A percentile compares a stretch with the other conserved stretches of the same genome.
phyloP scores from a whole-genome alignment of 345 rosid species.

The Trapa bicornis region DNA sequence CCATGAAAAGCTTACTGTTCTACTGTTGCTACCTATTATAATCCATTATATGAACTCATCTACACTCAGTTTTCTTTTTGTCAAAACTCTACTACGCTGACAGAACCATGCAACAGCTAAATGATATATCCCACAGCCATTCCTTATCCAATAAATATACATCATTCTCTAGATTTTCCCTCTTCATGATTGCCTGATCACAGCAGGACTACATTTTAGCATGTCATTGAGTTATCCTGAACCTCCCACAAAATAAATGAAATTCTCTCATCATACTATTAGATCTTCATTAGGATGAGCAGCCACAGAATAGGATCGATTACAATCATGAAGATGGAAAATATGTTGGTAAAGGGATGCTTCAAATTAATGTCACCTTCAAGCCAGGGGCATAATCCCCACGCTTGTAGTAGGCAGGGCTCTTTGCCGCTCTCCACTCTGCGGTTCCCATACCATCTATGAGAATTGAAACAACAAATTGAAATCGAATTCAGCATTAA shows the following conservation, averaged over 20 bases:
- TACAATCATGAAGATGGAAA: background rate
- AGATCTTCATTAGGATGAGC: background rate
- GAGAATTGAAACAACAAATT: conserved; percentile 2
- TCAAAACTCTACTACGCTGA: too few species aligned
- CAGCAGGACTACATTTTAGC: too few species aligned
- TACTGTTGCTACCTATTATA: background rate
- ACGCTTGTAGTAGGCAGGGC: conserved; percentile 84
- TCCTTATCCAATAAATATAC: too few species aligned
- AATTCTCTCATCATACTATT: background rate
- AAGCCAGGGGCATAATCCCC: conserved; percentile 97
- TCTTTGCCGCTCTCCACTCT: conserved; percentile 98
- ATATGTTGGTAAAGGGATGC: background rate
- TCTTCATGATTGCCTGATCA: too few species aligned
- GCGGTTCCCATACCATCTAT: conserved; percentile 99
- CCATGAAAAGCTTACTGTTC: background rate
- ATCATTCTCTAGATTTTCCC: too few species aligned
- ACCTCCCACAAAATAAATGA: background rate
- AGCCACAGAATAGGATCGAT: background rate
- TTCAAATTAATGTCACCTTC: conserved; percentile 34
- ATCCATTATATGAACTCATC: too few species aligned
- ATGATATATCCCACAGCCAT: too few species aligned
- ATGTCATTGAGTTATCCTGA: too few species aligned
- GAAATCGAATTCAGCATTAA: background rate
- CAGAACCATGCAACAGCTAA: too few species aligned
- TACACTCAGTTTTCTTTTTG: too few species aligned